Evolutionary conservation across 768 basidiomycete species (phyloP).

Genomic region (Podaxis rugospora): DNA sequence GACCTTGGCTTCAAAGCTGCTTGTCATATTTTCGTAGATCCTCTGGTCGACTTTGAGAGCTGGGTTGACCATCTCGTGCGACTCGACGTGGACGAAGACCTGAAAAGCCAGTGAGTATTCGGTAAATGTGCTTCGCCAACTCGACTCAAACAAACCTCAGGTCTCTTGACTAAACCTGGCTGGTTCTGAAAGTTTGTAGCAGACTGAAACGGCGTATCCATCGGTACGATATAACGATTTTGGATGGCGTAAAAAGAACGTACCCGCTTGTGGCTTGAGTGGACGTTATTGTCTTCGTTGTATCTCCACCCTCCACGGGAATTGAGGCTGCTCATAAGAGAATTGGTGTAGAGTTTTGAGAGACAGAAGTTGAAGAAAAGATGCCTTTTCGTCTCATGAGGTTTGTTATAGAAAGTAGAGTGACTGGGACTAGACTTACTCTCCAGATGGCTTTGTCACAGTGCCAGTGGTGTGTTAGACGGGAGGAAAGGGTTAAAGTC

Average conservation of each 20-base stretch:
- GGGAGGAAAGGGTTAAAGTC: background rate
- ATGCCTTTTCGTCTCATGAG: conserved; percentile 20
- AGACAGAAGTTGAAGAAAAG: conserved; percentile 35
- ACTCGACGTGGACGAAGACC: conserved; percentile 22
- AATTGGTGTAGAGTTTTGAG: conserved; percentile 38
- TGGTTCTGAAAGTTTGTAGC: background rate
- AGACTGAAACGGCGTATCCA: background rate
- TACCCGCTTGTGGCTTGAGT: conserved; percentile 1
- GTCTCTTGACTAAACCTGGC: background rate
- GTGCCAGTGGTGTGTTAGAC: background rate
- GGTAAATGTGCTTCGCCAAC: background rate
- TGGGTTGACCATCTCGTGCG: conserved; percentile 16
- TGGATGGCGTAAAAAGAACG: background rate
- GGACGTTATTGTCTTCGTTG: conserved; percentile 1
- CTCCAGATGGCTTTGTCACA: conserved; percentile 11
- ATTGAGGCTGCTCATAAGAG: conserved; percentile 35
- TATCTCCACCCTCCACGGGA: conserved; percentile 27
- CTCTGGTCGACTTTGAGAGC: conserved; percentile 9
- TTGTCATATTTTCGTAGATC: conserved; percentile 7
- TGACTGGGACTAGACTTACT: background rate
- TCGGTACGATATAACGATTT: background rate
- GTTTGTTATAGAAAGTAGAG: background rate
- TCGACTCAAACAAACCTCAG: background rate
- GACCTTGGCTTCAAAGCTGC: conserved; percentile 4
- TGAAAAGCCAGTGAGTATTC: background rate